Conservation (phyloP, 176 grass and related monocot genomes). For the Aegilops speltoides region DNA sequence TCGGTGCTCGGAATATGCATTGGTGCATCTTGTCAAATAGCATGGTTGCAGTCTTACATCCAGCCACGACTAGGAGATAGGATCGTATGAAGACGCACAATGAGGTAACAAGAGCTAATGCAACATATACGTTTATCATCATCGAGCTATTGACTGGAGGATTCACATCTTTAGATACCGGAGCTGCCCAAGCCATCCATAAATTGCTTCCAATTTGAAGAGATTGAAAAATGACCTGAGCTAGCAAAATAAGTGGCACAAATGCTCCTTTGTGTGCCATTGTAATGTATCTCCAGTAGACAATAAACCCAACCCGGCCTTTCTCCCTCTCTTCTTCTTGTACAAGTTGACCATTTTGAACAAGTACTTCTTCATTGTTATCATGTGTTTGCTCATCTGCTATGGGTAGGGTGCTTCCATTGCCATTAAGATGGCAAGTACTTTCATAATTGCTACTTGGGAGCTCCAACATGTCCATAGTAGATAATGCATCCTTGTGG, state of each 20-base stretch:
- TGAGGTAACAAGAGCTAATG: background rate
- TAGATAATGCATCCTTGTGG: background rate
- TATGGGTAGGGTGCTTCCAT: background rate
- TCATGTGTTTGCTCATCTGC: background rate
- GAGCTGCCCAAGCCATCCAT: background rate
- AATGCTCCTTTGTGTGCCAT: background rate
- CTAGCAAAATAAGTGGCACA: background rate
- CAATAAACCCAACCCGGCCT: background rate
- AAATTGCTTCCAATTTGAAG: background rate
- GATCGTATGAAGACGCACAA: background rate
- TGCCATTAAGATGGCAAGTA: background rate
- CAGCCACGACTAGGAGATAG: background rate
- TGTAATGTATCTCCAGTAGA: background rate
- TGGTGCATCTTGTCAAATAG: background rate
- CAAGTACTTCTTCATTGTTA: background rate
- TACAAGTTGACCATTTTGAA: background rate
- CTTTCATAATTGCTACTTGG: background rate
- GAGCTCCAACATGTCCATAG: background rate
- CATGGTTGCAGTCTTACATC: background rate
- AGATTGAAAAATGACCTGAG: background rate
- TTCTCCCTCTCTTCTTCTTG: conserved; percentile 9
- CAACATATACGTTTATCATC: background rate
- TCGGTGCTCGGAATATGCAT: conserved; percentile 23
- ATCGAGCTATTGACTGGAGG: background rate
- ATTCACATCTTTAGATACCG: background rate